phyloP scores from a whole-genome alignment of 805 yeast genomes.

The Scheffersomyces stipitis region DNA sequence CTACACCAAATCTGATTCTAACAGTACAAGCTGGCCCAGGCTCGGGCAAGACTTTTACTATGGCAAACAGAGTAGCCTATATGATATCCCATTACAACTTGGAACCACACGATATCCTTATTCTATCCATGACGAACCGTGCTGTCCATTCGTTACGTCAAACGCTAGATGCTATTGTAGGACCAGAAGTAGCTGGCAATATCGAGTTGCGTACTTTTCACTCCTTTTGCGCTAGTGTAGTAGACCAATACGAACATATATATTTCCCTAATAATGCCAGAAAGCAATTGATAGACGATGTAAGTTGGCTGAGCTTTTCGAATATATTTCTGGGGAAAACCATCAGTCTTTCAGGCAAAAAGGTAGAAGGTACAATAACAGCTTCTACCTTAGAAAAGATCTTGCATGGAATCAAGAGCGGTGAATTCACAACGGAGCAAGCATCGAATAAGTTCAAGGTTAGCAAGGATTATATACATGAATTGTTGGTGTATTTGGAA shows the following conservation, averaged over 20 bases:
- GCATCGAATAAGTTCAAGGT: slow-evolving; percentile 25
- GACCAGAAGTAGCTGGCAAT: slow-evolving; percentile 24
- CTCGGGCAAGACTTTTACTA: slow-evolving; percentile 66
- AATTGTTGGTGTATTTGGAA: slow-evolving; percentile 28
- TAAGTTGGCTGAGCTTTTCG: slow-evolving; percentile 46
- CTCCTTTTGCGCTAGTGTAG: slow-evolving; percentile 53
- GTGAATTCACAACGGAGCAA: slow-evolving; percentile 15
- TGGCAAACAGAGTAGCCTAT: slow-evolving; percentile 53
- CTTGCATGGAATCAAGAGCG: slow-evolving; percentile 22
- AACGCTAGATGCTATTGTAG: slow-evolving; percentile 32
- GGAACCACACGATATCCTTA: slow-evolving; percentile 55
- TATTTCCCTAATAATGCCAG: slow-evolving; percentile 12
- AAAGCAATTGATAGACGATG: slow-evolving; percentile 49
- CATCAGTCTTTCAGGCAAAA: slow-evolving; percentile 23
- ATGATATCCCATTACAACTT: slow-evolving; percentile 37
- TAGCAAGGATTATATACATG: slow-evolving; percentile 25
- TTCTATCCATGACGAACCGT: slow-evolving; percentile 67
- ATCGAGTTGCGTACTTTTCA: slow-evolving; percentile 62
- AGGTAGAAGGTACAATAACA: slow-evolving; percentile 22
- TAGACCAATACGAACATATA: slow-evolving; percentile 34
- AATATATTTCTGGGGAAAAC: slow-evolving; percentile 36
- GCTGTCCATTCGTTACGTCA: slow-evolving; percentile 53
- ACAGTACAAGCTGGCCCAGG: slow-evolving; percentile 71
- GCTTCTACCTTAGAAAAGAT: slow-evolving; percentile 23
- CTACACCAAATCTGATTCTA: slow-evolving; percentile 39